Conservation (phyloP, 176 grass and related monocot species). For the Pharus latifolius region DNA sequence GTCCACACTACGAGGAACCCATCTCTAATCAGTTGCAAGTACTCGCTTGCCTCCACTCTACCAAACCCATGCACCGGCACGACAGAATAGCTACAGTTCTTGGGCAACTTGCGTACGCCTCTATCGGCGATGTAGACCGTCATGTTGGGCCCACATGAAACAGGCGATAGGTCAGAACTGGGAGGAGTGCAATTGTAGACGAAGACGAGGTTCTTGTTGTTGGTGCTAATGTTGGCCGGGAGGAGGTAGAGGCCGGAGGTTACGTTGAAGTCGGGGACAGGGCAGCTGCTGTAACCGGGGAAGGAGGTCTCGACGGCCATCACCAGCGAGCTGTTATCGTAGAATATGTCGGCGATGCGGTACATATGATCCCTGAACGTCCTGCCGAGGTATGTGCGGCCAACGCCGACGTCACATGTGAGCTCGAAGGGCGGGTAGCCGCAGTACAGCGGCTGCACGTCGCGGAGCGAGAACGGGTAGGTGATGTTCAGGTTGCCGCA, state of each 20-base stretch:
- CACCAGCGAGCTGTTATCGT: not conserved
- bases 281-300: not conserved
- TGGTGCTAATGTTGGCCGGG: not conserved
- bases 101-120: not conserved
- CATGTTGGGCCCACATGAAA: rapidly evolving
- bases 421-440: constrained; percentile 28
- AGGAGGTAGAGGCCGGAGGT: not conserved
- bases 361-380: not conserved
- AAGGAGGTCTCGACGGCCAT: not conserved
- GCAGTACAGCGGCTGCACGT: constrained; percentile 17
- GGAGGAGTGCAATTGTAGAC: constrained; percentile 13
- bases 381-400: not conserved
- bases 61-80: constrained; percentile 24
- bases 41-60: not conserved
- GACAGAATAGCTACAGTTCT: not conserved
- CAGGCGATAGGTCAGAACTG: rapidly evolving
- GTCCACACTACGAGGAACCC: constrained; percentile 35
- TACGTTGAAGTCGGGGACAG: constrained; percentile 17
- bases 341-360: not conserved
- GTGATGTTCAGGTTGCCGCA: constrained; percentile 21
- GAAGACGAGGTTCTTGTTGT: constrained; percentile 24
- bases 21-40: not conserved
- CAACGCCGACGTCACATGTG: not conserved
- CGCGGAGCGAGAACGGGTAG: constrained; percentile 48
- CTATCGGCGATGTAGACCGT: not conserved